Conservation (phyloP, 768 basidiomycete genomes). For the Butyriboletus loyo region DNA sequence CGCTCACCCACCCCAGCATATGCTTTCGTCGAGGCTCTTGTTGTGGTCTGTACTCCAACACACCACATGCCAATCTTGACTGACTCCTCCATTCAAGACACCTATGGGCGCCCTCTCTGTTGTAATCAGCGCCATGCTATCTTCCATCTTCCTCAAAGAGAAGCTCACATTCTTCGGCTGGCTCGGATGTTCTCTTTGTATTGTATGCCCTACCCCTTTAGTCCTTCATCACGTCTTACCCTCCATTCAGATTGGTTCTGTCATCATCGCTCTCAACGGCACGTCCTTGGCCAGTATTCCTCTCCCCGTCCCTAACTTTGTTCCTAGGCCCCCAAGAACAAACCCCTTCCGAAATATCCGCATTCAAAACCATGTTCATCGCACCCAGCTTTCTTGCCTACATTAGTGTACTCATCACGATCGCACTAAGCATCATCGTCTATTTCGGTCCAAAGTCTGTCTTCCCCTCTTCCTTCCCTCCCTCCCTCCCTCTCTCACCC, state of each 20-base stretch:
- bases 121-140: constrained; percentile 90
- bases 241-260: constrained; percentile 63
- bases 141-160: constrained; percentile 91
- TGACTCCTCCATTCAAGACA: constrained; percentile 46
- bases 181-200: constrained; percentile 90
- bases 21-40: constrained; percentile 87
- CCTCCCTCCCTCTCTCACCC: neutral
- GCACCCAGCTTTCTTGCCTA: constrained; percentile 80
- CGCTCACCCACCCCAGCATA: constrained; percentile 49
- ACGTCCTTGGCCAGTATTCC: constrained; percentile 8
- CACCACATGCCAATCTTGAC: neutral
- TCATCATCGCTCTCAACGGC: constrained; percentile 90
- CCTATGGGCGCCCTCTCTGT: constrained; percentile 96
- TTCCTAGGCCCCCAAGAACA: constrained; percentile 62
- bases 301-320: neutral
- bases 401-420: constrained; percentile 57
- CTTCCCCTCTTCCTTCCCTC: constrained; percentile 8
- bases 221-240: neutral
- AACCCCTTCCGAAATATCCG: constrained; percentile 63
- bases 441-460: constrained; percentile 77
- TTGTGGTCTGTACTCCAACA: constrained; percentile 63
- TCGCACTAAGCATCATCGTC: constrained; percentile 70
- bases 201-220: constrained; percentile 51
- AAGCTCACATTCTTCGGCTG: constrained; percentile 94
- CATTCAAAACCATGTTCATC: constrained; percentile 79